A percentile compares a stretch with the other conserved stretches of the same genome.
Evolutionary conservation across 306 rosid genomes (phyloP).

Genomic region (Gillenia trifoliata): DNA sequence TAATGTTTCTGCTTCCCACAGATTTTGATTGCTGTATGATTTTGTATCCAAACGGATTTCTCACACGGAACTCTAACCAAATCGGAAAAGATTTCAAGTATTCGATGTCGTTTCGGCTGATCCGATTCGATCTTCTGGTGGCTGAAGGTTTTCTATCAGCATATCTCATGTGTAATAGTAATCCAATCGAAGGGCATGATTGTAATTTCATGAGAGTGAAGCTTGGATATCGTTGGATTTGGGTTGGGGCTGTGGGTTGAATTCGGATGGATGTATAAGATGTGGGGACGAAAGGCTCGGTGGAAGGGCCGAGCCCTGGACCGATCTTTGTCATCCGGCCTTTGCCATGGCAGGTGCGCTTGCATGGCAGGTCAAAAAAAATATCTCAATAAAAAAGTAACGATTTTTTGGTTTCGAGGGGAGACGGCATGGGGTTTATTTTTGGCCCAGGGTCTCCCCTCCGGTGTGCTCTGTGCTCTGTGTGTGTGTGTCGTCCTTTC

Average conservation of each 20-base stretch:
- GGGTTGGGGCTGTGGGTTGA: not conserved
- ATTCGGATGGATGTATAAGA: conserved; percentile 21
- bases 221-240: not conserved
- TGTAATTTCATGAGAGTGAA: not conserved
- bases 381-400: conserved; percentile 38
- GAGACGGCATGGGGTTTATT: conserved; percentile 51
- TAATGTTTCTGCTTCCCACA: not conserved
- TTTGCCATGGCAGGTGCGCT: conserved; percentile 98
- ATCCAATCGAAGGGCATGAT: not conserved
- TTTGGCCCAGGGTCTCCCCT: conserved; percentile 57
- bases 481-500: conserved; percentile 17
- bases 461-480: too few species aligned
- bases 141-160: not conserved
- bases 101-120: not conserved
- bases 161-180: too few species aligned
- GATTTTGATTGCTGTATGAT: not conserved
- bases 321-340: conserved; percentile 69
- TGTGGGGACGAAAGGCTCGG: not conserved
- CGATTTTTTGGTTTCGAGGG: conserved; percentile 36
- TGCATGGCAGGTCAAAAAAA: conserved; percentile 78
- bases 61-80: not conserved
- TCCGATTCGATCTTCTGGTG: not conserved
- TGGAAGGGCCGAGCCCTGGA: conserved; percentile 1
- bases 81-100: not conserved
- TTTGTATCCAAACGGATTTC: not conserved